Evolutionary conservation across 139 green algal genomes (phyloP).

Genomic region (Diplosphaera chodatii): DNA sequence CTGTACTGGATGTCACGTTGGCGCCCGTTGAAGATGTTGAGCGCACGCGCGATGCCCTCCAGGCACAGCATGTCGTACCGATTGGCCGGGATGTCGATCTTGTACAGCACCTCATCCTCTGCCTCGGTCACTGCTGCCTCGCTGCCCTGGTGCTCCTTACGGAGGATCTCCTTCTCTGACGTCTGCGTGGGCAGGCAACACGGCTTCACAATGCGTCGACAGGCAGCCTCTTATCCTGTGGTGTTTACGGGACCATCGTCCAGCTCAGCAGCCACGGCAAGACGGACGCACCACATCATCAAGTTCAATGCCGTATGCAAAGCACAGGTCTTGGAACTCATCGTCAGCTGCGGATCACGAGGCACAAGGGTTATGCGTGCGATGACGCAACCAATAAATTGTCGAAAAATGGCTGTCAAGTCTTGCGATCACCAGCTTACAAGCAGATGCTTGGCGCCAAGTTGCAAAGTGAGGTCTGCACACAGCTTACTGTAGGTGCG

Average conservation of each 20-base stretch:
- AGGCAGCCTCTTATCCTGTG: too few relatives aligned
- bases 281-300: constrained; percentile 96
- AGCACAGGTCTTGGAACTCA: constrained; percentile 97
- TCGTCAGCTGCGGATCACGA: constrained; percentile 94
- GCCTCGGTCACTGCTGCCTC: constrained; percentile 22
- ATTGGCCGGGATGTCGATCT: constrained; percentile 99
- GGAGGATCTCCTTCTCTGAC: constrained; percentile 82
- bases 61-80: constrained; percentile 99
- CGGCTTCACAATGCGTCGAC: too few relatives aligned
- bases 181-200: constrained; percentile 72
- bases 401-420: too few relatives aligned
- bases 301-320: constrained; percentile 98
- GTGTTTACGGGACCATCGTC: too few relatives aligned
- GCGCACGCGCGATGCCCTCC: constrained; percentile 89
- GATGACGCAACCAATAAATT: too few relatives aligned
- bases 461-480: too few relatives aligned
- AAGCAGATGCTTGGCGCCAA: too few relatives aligned
- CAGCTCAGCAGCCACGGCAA: too few relatives aligned
- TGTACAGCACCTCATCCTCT: constrained; percentile 87
- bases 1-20: constrained; percentile 59
- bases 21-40: constrained; percentile 91
- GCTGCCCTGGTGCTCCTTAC: constrained; percentile 68
- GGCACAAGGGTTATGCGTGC: too few relatives aligned
- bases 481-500: constrained; percentile 72
- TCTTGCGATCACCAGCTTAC: too few relatives aligned